These are phyloP conservation scores for Chaetomium sp. DNA, from an alignment of 2,329 filamentous ascomycete genomes.

Conservation along the genomic window DNA sequence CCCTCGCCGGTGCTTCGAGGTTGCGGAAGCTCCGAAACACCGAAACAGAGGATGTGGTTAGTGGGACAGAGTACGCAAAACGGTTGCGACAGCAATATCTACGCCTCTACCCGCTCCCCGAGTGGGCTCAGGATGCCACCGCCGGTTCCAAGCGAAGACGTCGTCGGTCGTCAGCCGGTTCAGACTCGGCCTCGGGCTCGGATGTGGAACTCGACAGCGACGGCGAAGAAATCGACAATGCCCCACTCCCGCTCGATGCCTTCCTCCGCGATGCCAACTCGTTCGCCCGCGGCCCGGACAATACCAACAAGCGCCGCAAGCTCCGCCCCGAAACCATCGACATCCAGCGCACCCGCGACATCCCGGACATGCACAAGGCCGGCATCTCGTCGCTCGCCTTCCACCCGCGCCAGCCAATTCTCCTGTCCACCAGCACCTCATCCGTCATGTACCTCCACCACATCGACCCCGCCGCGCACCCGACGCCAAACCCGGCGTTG, in stretches of 20 bases:
- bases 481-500: slow-evolving; percentile 78
- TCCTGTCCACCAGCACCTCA: slow-evolving; percentile 82
- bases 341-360: slow-evolving; percentile 83
- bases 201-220: slow-evolving; percentile 36
- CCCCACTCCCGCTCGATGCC: slow-evolving; percentile 68
- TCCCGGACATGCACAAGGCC: slow-evolving; percentile 70
- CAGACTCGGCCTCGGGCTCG: slow-evolving; percentile 26
- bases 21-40: slow-evolving; percentile 76
- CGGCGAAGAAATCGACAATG: slow-evolving; percentile 49
- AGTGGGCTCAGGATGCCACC: slow-evolving; percentile 50
- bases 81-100: slow-evolving; percentile 73
- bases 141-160: slow-evolving; percentile 41
- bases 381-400: slow-evolving; percentile 79
- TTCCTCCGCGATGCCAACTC: slow-evolving; percentile 70
- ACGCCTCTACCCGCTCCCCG: slow-evolving; percentile 52
- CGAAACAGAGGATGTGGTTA: slow-evolving; percentile 80
- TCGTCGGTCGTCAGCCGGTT: slow-evolving; percentile 44
- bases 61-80: slow-evolving; percentile 75
- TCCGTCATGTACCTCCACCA: slow-evolving; percentile 86
- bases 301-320: slow-evolving; percentile 53
- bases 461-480: slow-evolving; percentile 66
- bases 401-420: slow-evolving; percentile 80
- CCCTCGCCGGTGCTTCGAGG: slow-evolving; percentile 66
- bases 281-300: slow-evolving; percentile 50
- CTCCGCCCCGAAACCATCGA: slow-evolving; percentile 82